phyloP scores from a whole-genome alignment of 225 moss, liverwort and hornwort species.

The Sphagnum tenellum region DNA sequence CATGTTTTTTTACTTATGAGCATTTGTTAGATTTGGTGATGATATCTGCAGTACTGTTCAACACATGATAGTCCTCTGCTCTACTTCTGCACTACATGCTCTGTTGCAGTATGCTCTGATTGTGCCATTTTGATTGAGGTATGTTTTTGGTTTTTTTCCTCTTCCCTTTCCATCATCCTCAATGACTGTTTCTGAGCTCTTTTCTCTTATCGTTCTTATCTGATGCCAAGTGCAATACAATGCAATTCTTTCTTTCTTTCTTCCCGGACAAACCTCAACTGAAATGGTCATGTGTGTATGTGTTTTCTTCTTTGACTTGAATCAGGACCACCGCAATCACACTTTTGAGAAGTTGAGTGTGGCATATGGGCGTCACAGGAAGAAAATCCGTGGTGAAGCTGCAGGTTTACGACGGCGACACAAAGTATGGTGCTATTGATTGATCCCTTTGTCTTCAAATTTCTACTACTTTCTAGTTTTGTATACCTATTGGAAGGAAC shows the following conservation, averaged over 20 bases:
- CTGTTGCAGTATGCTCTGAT: constrained; percentile 58
- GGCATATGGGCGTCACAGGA: constrained; percentile 60
- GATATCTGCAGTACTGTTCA: constrained; percentile 49
- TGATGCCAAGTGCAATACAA: too few relatives aligned
- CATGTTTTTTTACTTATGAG: too few relatives aligned
- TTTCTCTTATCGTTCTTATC: too few relatives aligned
- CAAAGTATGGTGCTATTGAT: constrained; percentile 21
- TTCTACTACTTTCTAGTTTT: not conserved
- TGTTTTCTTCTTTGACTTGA: constrained; percentile 5
- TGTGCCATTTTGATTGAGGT: constrained; percentile 63
- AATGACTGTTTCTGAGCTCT: not conserved
- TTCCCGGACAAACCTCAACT: too few relatives aligned
- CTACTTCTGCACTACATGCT: constrained; percentile 64
- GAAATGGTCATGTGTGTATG: too few relatives aligned
- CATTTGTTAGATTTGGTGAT: not conserved
- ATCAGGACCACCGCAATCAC: constrained; percentile 56
- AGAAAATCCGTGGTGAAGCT: constrained; percentile 60
- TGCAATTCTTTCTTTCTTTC: too few relatives aligned
- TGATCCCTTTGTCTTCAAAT: not conserved
- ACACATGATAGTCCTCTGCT: constrained; percentile 58
- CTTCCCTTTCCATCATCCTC: not conserved
- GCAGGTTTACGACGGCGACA: constrained; percentile 46
- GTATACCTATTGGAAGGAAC: not conserved
- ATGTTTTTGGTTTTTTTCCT: not conserved
- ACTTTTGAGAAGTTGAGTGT: constrained; percentile 61